Base-by-base conservation (phyloP, 129 eudicot species). In the Escallonia rubra region DNA sequence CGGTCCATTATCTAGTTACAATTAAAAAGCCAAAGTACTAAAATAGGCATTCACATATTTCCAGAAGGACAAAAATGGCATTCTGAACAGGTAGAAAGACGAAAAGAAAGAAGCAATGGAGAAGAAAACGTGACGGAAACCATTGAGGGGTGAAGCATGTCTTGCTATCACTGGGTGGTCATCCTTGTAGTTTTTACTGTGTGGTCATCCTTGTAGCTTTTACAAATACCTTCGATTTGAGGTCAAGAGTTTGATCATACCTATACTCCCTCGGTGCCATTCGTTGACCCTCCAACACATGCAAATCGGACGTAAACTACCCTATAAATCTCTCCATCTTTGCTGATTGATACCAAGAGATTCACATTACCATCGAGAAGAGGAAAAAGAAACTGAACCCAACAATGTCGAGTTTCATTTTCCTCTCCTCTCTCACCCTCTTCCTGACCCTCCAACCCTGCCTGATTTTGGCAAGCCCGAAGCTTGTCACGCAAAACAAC, bases 351-450 rank as follows among this genome's bases (percentile, higher is more conserved):
- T 23, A 65, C 39, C 59, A 4, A 48, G 16, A 39, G 12, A 8
- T 4, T 11, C 42, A 51, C 43, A 7, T n/a, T 68, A 16, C 15
- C 49, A 55, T 10, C 34, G 51, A 41, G 34, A 16, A 55, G 39
- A 11, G 13, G 54, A 41, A 16, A 52, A 67, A 50, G 53, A 57
- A 57, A 57, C 23, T 16, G 43, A 57, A 34, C 8, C 9, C 34
- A 23, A 23, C 53, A 43, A 61, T 72, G 71, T 66, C 76, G 4
- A 65, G 57, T 41, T 68, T 56, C 41, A 52, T 80, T 34, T 57
- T 78, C 43, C 16, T 80, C 57, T 52, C 76, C 11, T 47, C 77
- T 71, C 63, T 77, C 38, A 38, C 71, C 16, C 68, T 80, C 64
- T 73, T 54, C 66, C 73, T 68, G 12, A 16, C 66, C 70, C 11